phyloP scores from a whole-genome alignment of 2,329 filamentous ascomycete species.

The Hypoxylon sp. region DNA sequence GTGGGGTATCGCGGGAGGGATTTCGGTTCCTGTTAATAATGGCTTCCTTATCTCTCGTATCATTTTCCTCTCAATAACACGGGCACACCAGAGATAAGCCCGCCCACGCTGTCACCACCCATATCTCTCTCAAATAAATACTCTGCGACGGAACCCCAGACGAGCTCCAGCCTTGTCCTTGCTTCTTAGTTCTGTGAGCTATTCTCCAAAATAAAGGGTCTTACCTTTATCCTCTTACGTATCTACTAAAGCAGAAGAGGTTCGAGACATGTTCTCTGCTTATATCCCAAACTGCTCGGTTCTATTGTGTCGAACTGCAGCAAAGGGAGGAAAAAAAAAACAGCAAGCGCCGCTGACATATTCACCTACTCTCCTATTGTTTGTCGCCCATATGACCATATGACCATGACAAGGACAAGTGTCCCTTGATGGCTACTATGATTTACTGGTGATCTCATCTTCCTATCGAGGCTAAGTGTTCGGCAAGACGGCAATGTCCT shows the following conservation, averaged over 20 bases:
- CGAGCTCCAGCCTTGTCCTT: constrained; percentile 18
- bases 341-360: background rate
- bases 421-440: constrained; percentile 17
- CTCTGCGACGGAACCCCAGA: constrained; percentile 23
- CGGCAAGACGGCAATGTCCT: constrained; percentile 8
- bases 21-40: constrained; percentile 37
- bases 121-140: constrained; percentile 35
- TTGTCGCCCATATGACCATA: too few species aligned
- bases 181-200: constrained; percentile 10
- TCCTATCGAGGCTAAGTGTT: constrained; percentile 3
- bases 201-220: constrained; percentile 1
- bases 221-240: constrained; percentile 4
- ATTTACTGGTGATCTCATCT: background rate
- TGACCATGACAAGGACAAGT: constrained; percentile 23
- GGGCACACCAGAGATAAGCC: constrained; percentile 34
- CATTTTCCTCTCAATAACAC: constrained; percentile 31
- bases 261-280: background rate
- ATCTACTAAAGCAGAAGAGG: constrained; percentile 5
- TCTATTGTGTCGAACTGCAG: constrained; percentile 6
- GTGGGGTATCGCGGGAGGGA: constrained; percentile 38
- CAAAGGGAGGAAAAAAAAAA: constrained; percentile 3
- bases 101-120: constrained; percentile 31
- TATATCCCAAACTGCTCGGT: background rate
- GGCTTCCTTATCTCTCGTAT: constrained; percentile 37
- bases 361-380: background rate